Evolutionary conservation across 441 rosid genomes (phyloP), one percentile per base, ranked within the genome.

Genomic region (Macaranga tanarius): DNA sequence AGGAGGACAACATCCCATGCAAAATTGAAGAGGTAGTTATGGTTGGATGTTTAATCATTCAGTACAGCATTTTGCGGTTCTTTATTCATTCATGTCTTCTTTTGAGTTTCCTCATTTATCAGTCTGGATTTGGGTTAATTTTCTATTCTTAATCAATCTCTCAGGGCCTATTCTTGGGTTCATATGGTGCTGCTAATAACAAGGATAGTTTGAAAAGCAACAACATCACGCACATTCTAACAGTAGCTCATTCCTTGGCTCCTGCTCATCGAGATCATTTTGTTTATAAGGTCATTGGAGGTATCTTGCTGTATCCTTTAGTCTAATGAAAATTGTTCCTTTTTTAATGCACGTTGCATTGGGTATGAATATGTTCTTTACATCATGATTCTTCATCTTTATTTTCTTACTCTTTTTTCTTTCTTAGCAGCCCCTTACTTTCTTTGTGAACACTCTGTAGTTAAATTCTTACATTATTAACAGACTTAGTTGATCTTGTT

Each of bases 101-200:
- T 31, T 50, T 12, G 8, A 34, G 42, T 16, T 10, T 48, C 25
- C 20, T 48, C n/a, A 12, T 47, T 23, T 5, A 2, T 31, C 38
- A 31, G 38, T 31, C 38, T 31, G 38, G 34, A 31, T 31, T 31
- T 3, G 10, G 11, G 45, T 42, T 56, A 20, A 44, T 20, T 57
- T 22, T 73, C 15, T 22, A 42, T 23, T 60, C 45, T 17, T 16
- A 16, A 5, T 4, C 55, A 23, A 62, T 71, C 12, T 65, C 12
- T 71, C 75, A 84, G 86, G 88, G 88, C n/a, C 83, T 86, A 20
- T 84, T 81, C 76, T 69, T 88, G 78, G 92, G 90, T 72, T 86
- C 92, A 64, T 16, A 77, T 57, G 78, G 75, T 62, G 88, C 83
- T 74, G 87, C 89, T n/a, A 66, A 54, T 65, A 86, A 86, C 59